Evolutionary conservation across 2,329 filamentous ascomycete genomes (phyloP).

Genomic region (Corynespora cassiicola): DNA sequence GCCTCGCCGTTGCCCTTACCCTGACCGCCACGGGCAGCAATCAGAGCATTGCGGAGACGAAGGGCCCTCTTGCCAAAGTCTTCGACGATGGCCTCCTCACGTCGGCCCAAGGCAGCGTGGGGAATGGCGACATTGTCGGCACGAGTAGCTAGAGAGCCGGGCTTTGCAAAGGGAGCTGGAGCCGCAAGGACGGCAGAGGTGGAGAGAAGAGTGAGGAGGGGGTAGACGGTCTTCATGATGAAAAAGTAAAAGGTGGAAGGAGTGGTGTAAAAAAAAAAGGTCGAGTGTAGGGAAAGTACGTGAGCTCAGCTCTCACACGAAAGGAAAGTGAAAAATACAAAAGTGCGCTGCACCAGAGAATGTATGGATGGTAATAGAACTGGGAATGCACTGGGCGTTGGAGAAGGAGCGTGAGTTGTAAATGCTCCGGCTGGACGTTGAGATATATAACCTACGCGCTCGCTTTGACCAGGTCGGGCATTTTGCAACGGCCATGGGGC

Average conservation of each 20-base stretch:
- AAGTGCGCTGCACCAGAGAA: constrained; percentile 42
- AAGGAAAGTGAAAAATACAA: constrained; percentile 26
- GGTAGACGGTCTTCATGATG: constrained; percentile 42
- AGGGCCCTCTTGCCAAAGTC: constrained; percentile 34
- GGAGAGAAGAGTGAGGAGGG: constrained; percentile 43
- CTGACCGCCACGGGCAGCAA: constrained; percentile 24
- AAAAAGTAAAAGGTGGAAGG: constrained; percentile 17
- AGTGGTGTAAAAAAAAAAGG: constrained; percentile 25
- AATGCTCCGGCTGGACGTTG: constrained; percentile 1
- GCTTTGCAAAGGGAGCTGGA: constrained; percentile 37
- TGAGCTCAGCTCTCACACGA: constrained; percentile 46
- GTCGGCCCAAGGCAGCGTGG: constrained; percentile 26
- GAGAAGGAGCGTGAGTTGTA: constrained; percentile 7
- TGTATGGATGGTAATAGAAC: constrained; percentile 19
- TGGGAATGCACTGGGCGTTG: constrained; percentile 9
- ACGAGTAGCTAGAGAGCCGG: constrained; percentile 29
- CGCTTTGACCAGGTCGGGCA: constrained; percentile 13
- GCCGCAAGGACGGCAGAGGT: constrained; percentile 39
- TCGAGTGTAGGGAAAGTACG: constrained; percentile 25
- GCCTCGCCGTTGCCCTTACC: constrained; percentile 7
- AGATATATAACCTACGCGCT: constrained; percentile 11
- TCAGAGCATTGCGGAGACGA: constrained; percentile 32
- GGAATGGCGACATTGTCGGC: constrained; percentile 30
- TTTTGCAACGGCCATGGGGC: constrained; percentile 16
- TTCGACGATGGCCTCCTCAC: constrained; percentile 22